Conservation (phyloP, 148 eudicot species). For the Heliosperma pusillum region DNA sequence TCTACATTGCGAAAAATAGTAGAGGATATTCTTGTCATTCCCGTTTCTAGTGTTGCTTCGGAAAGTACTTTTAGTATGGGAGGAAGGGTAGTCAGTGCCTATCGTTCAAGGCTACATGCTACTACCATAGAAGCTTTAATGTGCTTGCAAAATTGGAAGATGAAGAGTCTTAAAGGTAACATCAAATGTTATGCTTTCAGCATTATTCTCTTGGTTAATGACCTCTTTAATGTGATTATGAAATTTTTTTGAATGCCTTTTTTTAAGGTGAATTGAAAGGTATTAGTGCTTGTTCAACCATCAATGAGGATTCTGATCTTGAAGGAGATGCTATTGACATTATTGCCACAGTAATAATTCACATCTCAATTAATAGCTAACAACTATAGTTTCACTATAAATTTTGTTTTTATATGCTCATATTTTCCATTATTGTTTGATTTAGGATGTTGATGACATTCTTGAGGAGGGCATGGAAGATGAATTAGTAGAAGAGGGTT, state of each 20-base stretch:
- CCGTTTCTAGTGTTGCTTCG: not conserved
- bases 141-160: not conserved
- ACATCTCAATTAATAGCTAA: not conserved
- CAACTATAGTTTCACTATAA: not conserved
- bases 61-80: not conserved
- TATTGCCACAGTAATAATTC: not conserved
- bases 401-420: not conserved
- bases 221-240: not conserved
- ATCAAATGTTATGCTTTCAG: not conserved
- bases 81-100: not conserved
- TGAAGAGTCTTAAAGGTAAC: not conserved
- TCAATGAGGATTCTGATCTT: not conserved
- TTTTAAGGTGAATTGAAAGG: not conserved
- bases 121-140: not conserved
- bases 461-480: not conserved
- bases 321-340: not conserved
- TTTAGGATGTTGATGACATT: not conserved
- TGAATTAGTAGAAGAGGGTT: not conserved
- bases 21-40: not conserved
- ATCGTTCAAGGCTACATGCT: not conserved
- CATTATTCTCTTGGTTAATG: not conserved
- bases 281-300: not conserved
- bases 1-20: not conserved
- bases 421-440: not conserved
- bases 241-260: not conserved